Percentiles rank a stretch among this genome's conserved stretches.
phyloP scores from a whole-genome alignment of 2,329 filamentous ascomycete genomes.

The Colletotrichum musicola region DNA sequence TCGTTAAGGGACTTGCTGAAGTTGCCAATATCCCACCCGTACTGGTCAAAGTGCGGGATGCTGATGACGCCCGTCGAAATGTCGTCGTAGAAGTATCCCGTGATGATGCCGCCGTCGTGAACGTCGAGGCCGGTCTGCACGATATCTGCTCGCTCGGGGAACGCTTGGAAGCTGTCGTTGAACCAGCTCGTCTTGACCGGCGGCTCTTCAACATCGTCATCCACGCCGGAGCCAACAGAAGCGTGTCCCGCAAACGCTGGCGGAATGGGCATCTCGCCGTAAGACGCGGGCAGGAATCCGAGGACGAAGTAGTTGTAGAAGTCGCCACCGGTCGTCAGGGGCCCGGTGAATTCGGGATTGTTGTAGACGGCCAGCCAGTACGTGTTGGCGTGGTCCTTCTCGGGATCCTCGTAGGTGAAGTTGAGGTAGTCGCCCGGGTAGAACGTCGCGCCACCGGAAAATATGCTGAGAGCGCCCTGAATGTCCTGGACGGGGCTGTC shows the following conservation, averaged over 20 bases:
- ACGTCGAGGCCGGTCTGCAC: conserved; percentile 1
- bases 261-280: conserved; percentile 6
- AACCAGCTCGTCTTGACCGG: not conserved
- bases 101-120: conserved; percentile 17
- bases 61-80: conserved; percentile 29
- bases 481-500: conserved; percentile 26
- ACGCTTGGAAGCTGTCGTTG: conserved; percentile 5
- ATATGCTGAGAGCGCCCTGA: conserved; percentile 11
- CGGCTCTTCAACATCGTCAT: not conserved
- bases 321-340: conserved; percentile 25
- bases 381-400: not conserved
- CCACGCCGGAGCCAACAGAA: not conserved
- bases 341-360: conserved; percentile 25
- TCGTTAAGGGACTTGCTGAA: conserved; percentile 7
- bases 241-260: conserved; percentile 1
- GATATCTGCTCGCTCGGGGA: conserved; percentile 8
- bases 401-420: conserved; percentile 25
- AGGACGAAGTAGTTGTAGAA: conserved; percentile 34
- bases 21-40: conserved; percentile 17
- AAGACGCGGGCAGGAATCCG: conserved; percentile 22
- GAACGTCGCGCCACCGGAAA: conserved; percentile 20
- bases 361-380: conserved; percentile 30
- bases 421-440: conserved; percentile 28
- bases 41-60: conserved; percentile 29
- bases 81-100: conserved; percentile 28